These are phyloP conservation scores for Domatiomyces catenatus DNA, from an alignment of 2,329 filamentous ascomycete genomes.

Conservation along the genomic window DNA sequence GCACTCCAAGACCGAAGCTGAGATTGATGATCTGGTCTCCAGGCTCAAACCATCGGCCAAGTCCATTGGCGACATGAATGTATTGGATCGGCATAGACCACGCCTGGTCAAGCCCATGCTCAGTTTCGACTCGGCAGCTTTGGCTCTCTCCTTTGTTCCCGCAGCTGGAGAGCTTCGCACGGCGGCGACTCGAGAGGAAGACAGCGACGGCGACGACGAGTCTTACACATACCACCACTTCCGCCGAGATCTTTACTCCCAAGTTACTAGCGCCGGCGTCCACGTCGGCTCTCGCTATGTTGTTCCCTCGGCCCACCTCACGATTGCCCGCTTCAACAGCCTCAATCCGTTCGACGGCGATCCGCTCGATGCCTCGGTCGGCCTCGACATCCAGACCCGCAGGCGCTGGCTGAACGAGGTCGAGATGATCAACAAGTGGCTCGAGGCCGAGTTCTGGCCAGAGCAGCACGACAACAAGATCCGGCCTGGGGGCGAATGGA, in stretches of 20 bases:
- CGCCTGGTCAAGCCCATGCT: constrained; percentile 69
- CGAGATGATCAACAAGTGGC: constrained; percentile 61
- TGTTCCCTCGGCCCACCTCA: constrained; percentile 79
- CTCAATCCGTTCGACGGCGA: constrained; percentile 39
- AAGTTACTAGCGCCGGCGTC: constrained; percentile 47
- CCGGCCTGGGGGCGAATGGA: constrained; percentile 53
- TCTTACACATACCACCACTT: constrained; percentile 93
- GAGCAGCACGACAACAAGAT: constrained; percentile 25
- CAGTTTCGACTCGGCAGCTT: constrained; percentile 68
- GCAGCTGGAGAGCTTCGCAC: constrained; percentile 53
- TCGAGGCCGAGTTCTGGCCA: constrained; percentile 57
- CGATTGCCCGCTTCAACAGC: constrained; percentile 64
- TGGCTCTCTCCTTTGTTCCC: constrained; percentile 77
- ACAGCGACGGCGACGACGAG: constrained; percentile 37
- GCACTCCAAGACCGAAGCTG: constrained; percentile 56
- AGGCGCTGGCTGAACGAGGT: constrained; percentile 52
- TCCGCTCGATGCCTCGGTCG: constrained; percentile 25
- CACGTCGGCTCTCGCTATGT: constrained; percentile 64
- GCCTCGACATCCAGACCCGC: constrained; percentile 39
- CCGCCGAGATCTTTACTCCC: constrained; percentile 57
- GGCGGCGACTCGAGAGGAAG: constrained; percentile 11
- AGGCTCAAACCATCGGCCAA: constrained; percentile 36
- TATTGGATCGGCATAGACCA: constrained; percentile 44
- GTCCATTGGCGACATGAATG: constrained; percentile 41
- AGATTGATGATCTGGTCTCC: constrained; percentile 50